Percentiles rank a stretch among this genome's conserved stretches.
These are phyloP conservation scores for Pseudonitzschia pungens DNA, from an alignment of 108 stramenopile species.

Conservation along the genomic window DNA sequence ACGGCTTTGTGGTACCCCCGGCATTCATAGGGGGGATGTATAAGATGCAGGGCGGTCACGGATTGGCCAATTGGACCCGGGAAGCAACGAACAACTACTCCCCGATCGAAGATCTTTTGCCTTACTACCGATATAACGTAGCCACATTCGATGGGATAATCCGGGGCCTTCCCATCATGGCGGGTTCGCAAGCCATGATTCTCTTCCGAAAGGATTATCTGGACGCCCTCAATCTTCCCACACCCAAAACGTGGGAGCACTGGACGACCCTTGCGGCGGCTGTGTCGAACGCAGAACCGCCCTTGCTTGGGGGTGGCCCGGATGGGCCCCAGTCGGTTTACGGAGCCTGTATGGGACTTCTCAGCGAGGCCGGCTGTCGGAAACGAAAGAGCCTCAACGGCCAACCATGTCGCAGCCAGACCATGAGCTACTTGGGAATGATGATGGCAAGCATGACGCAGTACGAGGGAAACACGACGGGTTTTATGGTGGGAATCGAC, in stretches of 20 bases:
- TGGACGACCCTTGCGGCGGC: conserved; percentile 29
- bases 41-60: background rate
- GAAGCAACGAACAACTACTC: conserved; percentile 4
- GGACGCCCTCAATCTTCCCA: conserved; percentile 23
- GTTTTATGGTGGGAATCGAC: conserved; percentile 41
- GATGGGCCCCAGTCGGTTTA: conserved; percentile 1
- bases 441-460: conserved; percentile 44
- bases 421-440: conserved; percentile 34
- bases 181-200: conserved; percentile 30
- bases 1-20: conserved; percentile 36
- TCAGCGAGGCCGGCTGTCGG: conserved; percentile 23
- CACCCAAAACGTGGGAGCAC: conserved; percentile 47
- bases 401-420: conserved; percentile 16
- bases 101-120: conserved; percentile 17
- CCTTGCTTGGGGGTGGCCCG: background rate
- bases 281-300: conserved; percentile 20
- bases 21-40: conserved; percentile 27
- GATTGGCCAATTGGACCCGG: background rate
- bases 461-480: conserved; percentile 32
- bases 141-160: conserved; percentile 33
- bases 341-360: conserved; percentile 31
- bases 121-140: conserved; percentile 33
- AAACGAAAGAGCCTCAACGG: background rate
- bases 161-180: conserved; percentile 30
- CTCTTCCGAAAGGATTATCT: conserved; percentile 48